These are phyloP conservation scores for Populus hybrid DNA, from an alignment of 441 rosid species.

Conservation along the genomic window DNA sequence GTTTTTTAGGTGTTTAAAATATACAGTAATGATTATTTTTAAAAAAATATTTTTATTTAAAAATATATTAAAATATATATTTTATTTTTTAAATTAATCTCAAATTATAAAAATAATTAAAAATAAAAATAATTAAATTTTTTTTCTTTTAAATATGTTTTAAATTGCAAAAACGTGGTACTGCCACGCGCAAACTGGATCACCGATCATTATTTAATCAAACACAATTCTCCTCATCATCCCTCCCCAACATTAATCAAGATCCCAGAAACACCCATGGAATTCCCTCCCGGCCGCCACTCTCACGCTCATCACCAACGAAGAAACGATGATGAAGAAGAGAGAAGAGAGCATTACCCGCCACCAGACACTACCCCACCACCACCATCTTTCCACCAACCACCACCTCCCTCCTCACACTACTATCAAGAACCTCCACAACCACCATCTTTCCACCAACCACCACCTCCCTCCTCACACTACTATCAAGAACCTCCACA, in stretches of 20 bases:
- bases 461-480: conserved; percentile 10
- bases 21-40: too few species aligned
- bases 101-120: too few species aligned
- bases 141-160: too few species aligned
- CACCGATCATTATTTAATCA: background rate
- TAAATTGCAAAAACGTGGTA: too few species aligned
- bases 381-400: conserved; percentile 1
- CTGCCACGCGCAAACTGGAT: too few species aligned
- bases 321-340: conserved; percentile 26
- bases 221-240: background rate
- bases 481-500: conserved; percentile 10
- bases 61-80: too few species aligned
- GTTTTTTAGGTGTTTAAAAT: too few species aligned
- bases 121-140: too few species aligned
- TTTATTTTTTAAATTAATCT: too few species aligned
- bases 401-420: conserved; percentile 10
- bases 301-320: conserved; percentile 29
- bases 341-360: conserved; percentile 16
- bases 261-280: conserved; percentile 33
- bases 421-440: conserved; percentile 10
- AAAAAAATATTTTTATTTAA: too few species aligned
- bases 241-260: background rate
- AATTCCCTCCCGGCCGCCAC: conserved; percentile 38
- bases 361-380: conserved; percentile 18
- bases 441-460: too few species aligned